Conservation (phyloP, 176 grass and related monocot genomes). For the Cocos nucifera region DNA sequence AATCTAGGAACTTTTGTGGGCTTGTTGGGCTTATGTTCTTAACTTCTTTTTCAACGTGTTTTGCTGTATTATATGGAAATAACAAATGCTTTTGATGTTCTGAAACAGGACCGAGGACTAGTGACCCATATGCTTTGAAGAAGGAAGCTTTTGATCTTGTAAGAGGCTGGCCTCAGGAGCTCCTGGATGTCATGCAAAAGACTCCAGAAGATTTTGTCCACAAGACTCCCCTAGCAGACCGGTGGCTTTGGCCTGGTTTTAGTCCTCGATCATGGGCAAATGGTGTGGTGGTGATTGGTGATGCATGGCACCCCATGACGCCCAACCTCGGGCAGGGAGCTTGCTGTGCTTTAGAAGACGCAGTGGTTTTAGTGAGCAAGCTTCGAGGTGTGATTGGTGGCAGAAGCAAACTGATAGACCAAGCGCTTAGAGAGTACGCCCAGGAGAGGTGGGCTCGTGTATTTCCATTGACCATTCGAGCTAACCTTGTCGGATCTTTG, state of each 20-base stretch:
- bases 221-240: slow-evolving; percentile 74
- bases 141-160: slow-evolving; percentile 62
- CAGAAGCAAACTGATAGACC: neutral
- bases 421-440: slow-evolving; percentile 46
- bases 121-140: slow-evolving; percentile 46
- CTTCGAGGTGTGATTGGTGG: slow-evolving; percentile 22
- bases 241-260: slow-evolving; percentile 78
- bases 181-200: slow-evolving; percentile 48
- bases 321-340: slow-evolving; percentile 92
- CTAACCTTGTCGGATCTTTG: slow-evolving; percentile 56
- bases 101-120: slow-evolving; percentile 41
- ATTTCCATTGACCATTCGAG: slow-evolving; percentile 63
- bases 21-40: too few species aligned
- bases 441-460: slow-evolving; percentile 60
- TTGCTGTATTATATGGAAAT: too few species aligned
- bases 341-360: slow-evolving; percentile 85
- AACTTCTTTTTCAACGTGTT: too few species aligned
- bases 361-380: slow-evolving; percentile 55
- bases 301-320: slow-evolving; percentile 99
- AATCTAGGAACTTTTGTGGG: too few species aligned
- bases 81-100: neutral
- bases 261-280: slow-evolving; percentile 34
- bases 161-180: slow-evolving; percentile 50
- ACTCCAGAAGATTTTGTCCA: slow-evolving; percentile 52
- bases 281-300: slow-evolving; percentile 61